Percentiles rank a stretch among this genome's conserved stretches.
Conservation (phyloP, 371 early-diverging fungal species). For the Mortierella sp. region DNA sequence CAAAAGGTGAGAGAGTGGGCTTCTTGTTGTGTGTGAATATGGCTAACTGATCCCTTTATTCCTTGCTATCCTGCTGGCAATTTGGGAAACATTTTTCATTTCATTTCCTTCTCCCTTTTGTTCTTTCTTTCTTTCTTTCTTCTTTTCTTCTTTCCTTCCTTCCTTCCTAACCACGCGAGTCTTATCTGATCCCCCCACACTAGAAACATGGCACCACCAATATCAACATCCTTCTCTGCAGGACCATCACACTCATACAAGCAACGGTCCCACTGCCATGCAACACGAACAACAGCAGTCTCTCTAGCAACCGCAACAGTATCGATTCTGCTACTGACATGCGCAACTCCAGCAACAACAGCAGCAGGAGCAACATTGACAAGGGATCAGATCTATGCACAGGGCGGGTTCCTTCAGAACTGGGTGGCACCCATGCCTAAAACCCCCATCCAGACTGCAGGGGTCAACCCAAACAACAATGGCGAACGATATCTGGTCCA, state of each 20-base stretch:
- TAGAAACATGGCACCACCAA: no score
- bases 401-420: slow-evolving; percentile 39
- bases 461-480: not conserved
- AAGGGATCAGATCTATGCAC: slow-evolving; percentile 42
- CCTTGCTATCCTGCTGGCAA: no score
- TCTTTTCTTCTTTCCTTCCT: not conserved
- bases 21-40: no score
- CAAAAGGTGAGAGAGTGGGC: no score
- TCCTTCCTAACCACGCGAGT: not conserved
- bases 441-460: slow-evolving; percentile 9
- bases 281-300: not conserved
- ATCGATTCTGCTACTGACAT: slow-evolving; percentile 6
- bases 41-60: no score
- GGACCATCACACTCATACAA: not conserved
- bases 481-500: slow-evolving; percentile 35
- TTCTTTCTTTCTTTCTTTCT: not conserved
- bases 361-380: slow-evolving; percentile 25
- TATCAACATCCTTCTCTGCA: no score
- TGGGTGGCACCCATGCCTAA: slow-evolving; percentile 53
- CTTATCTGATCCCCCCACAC: not conserved
- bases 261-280: not conserved
- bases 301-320: not conserved
- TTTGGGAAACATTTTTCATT: not conserved
- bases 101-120: not conserved
- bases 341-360: not conserved